phyloP scores from a whole-genome alignment of 2,329 filamentous ascomycete species.

The Aschersonia sp. region DNA sequence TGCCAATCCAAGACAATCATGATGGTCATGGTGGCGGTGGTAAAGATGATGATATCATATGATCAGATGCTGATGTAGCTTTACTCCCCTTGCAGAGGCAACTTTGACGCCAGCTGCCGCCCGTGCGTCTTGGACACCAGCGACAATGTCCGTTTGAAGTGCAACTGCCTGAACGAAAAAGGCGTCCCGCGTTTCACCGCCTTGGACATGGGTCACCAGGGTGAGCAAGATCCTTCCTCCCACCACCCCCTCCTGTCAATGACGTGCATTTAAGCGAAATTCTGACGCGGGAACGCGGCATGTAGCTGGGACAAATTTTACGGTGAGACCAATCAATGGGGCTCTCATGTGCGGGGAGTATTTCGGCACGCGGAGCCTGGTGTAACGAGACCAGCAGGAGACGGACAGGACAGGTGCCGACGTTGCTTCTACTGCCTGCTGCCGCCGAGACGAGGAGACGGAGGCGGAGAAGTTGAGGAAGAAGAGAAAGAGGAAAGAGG shows the following conservation, averaged over 20 bases:
- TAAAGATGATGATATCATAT: not conserved
- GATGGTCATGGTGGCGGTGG: not conserved
- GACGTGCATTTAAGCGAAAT: not conserved
- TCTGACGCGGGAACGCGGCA: not conserved
- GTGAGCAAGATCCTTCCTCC: constrained; percentile 1
- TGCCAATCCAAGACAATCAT: not conserved
- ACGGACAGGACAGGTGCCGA: too few species aligned
- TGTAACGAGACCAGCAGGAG: not conserved
- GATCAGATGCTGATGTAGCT: not conserved
- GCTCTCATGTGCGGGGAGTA: constrained; percentile 9
- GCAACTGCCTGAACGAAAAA: constrained; percentile 7
- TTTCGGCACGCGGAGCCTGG: constrained; percentile 3
- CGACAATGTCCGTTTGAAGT: constrained; percentile 6
- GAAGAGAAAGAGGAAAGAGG: not conserved
- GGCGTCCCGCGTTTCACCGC: constrained; percentile 4
- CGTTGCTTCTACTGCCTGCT: not conserved
- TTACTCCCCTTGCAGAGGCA: constrained; percentile 3
- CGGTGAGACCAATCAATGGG: constrained; percentile 7
- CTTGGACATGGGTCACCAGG: constrained; percentile 5
- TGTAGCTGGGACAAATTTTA: not conserved
- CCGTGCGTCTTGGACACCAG: constrained; percentile 8
- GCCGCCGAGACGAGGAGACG: not conserved
- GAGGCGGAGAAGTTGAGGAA: not conserved
- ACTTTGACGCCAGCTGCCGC: constrained; percentile 10
- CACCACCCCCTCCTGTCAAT: not conserved